phyloP scores from a whole-genome alignment of 1,284 basidiomycete genomes.

The Trichosporon sp. region DNA sequence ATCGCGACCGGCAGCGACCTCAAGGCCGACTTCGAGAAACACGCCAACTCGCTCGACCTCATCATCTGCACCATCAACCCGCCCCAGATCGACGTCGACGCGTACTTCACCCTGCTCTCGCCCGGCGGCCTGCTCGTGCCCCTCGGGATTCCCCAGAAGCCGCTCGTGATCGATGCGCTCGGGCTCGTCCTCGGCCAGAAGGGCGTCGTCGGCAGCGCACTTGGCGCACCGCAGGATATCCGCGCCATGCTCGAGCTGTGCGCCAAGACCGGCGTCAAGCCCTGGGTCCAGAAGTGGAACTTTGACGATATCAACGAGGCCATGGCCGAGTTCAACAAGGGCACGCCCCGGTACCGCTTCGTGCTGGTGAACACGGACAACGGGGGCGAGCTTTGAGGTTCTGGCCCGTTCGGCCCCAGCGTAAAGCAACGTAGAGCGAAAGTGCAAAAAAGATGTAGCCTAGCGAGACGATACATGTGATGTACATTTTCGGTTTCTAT shows the following conservation, averaged over 20 bases:
- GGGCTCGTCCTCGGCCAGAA: slow-evolving; percentile 37
- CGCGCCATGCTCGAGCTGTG: slow-evolving; percentile 44
- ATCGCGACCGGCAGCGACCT: slow-evolving; percentile 38
- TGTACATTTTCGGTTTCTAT: neutral
- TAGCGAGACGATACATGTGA: neutral
- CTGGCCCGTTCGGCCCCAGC: too few species aligned
- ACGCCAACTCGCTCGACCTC: slow-evolving; percentile 47
- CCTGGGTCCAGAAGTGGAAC: slow-evolving; percentile 31
- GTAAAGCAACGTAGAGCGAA: too few species aligned
- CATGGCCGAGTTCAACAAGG: slow-evolving; percentile 46
- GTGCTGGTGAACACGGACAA: slow-evolving; percentile 44
- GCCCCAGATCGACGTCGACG: slow-evolving; percentile 26
- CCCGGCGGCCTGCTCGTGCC: slow-evolving; percentile 45
- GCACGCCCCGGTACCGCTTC: slow-evolving; percentile 50
- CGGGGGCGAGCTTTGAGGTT: slow-evolving; percentile 26
- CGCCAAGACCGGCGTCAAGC: slow-evolving; percentile 27
- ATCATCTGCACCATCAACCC: slow-evolving; percentile 48
- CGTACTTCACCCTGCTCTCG: slow-evolving; percentile 45
- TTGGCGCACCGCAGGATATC: slow-evolving; percentile 51
- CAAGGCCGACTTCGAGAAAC: slow-evolving; percentile 26
- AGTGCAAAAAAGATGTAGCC: too few species aligned
- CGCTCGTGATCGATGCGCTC: slow-evolving; percentile 30
- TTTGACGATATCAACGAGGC: slow-evolving; percentile 51
- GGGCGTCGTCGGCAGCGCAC: slow-evolving; percentile 28
- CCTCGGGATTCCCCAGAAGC: slow-evolving; percentile 41